Percentiles rank a stretch among this genome's conserved stretches.
These are phyloP conservation scores for Neonectria magnoliae DNA, from an alignment of 2,329 filamentous ascomycete species.

Conservation along the genomic window DNA sequence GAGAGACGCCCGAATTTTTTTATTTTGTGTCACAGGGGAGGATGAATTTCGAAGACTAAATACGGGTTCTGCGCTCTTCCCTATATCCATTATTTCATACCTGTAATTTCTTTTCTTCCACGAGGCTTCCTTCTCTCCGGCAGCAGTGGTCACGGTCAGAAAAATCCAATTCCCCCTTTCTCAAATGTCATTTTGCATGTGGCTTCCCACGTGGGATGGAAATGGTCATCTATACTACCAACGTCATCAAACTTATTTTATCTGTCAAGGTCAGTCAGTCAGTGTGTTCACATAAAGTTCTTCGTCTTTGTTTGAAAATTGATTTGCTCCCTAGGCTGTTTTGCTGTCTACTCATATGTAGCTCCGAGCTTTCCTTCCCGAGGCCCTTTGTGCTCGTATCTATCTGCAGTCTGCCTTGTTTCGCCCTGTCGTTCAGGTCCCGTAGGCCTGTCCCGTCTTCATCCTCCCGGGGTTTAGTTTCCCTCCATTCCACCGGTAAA, in stretches of 20 bases:
- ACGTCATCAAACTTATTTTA: background rate
- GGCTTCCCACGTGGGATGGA: background rate
- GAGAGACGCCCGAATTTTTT: slow-evolving; percentile 40
- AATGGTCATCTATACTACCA: background rate
- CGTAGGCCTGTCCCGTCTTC: background rate
- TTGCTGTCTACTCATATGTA: background rate
- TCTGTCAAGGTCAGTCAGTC: background rate
- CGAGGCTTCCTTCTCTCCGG: slow-evolving; percentile 42
- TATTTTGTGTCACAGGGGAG: slow-evolving; percentile 38
- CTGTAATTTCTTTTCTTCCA: slow-evolving; percentile 43
- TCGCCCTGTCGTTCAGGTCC: background rate
- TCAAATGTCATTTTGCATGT: slow-evolving; percentile 9
- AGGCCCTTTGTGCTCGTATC: background rate
- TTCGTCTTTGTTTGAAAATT: slow-evolving; percentile 11
- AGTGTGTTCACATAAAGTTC: background rate
- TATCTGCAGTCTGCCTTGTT: slow-evolving; percentile 4
- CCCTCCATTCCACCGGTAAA: background rate
- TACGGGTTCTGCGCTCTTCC: slow-evolving; percentile 40
- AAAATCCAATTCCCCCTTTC: slow-evolving; percentile 40
- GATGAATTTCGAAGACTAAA: slow-evolving; percentile 42
- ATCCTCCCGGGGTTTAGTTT: background rate
- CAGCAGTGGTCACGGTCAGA: slow-evolving; percentile 42
- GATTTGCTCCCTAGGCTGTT: slow-evolving; percentile 20
- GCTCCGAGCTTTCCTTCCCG: background rate
- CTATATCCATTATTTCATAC: slow-evolving; percentile 45